Evolutionary conservation across 2,329 filamentous ascomycete species (phyloP).

Genomic region (Rutstroemia sydowiana): DNA sequence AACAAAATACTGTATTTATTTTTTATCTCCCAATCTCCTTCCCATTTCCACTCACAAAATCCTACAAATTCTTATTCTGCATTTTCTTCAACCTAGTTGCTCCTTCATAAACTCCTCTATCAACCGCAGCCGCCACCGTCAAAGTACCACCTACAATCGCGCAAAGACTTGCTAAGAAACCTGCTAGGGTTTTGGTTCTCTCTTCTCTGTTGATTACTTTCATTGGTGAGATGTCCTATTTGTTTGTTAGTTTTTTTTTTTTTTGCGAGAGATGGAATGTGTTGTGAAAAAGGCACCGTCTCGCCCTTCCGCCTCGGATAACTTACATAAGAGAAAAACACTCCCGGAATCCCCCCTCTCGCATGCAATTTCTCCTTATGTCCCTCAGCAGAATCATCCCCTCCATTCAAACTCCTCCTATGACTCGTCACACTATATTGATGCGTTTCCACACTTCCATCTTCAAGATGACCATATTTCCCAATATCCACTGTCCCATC

Average conservation of each 20-base stretch:
- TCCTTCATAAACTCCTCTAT: slow-evolving; percentile 88
- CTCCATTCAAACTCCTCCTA: slow-evolving; percentile 78
- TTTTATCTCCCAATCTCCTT: slow-evolving; percentile 4
- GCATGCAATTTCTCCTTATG: slow-evolving; percentile 91
- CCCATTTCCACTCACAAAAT: slow-evolving; percentile 17
- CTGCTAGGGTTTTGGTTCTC: slow-evolving; percentile 78
- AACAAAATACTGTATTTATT: not conserved
- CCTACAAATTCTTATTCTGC: slow-evolving; percentile 53
- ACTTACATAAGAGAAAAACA: slow-evolving; percentile 96
- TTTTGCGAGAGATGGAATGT: not conserved
- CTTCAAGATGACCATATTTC: slow-evolving; percentile 53
- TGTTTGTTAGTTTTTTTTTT: not conserved
- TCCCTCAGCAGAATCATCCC: slow-evolving; percentile 76
- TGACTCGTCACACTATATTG: slow-evolving; percentile 98
- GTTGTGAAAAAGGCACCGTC: too few relatives aligned
- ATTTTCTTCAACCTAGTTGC: slow-evolving; percentile 79
- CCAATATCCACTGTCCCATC: slow-evolving; percentile 58
- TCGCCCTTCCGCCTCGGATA: too few relatives aligned
- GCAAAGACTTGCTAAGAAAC: slow-evolving; percentile 89
- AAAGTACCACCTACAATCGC: slow-evolving; percentile 91
- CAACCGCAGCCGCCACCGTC: slow-evolving; percentile 89
- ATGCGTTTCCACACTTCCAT: slow-evolving; percentile 90
- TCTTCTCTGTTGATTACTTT: slow-evolving; percentile 97
- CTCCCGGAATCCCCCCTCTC: slow-evolving; percentile 84
- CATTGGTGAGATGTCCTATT: slow-evolving; percentile 94